Evolutionary conservation across 2,329 filamentous ascomycete genomes (phyloP), one percentile per base, ranked within the genome.

Genomic region (Phyllosticta capitalensis): DNA sequence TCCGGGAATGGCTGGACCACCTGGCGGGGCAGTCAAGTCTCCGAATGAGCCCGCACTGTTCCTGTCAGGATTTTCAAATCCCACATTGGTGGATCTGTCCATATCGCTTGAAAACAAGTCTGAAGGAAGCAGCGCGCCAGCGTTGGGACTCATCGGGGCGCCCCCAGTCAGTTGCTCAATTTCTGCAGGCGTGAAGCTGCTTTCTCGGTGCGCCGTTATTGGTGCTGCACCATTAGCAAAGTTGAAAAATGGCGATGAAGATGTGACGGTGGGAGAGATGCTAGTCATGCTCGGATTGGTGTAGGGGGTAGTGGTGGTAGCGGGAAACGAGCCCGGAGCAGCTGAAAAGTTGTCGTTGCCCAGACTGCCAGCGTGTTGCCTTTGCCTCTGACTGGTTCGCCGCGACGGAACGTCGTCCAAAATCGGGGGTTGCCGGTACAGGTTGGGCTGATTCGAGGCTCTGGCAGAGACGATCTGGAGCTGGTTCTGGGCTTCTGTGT

Each of bases 71-170:
- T 72, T 66, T 45, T 72, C 70, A 9, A 65, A 64, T 49, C 72
- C 69, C 0, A 66, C 70, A 54, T 68, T 75, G 17, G 50, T n/a
- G 49, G 58, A 60, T 20, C 58, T 52, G n/a, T 86, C 84, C 48
- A 85, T 79, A 54, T 88, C 86, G 56, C 87, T 84, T 5, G 80
- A 80, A 55, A 84, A 78, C 3, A 87, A 75, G 61, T 82, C 83
- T 1, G 88, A 88, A 0, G 89, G 89, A 17, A 95, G 75, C 3
- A 92, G 77, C 17, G 86, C 81, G 26, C 87, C 85, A 1, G 89
- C 89, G 3, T 87, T 88, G 1, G 89, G 89, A 66, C 88, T 92
- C 69, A 92, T 82, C 0, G 87, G 87, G 1, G 87, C 88, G 26
- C 83, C 84, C 19, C 79, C 81, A 2, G 80, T 84, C 38, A 87